Evolutionary conservation across 768 basidiomycete genomes (phyloP), one percentile per base, ranked within the genome.

Genomic region (Termitomyces sp.): DNA sequence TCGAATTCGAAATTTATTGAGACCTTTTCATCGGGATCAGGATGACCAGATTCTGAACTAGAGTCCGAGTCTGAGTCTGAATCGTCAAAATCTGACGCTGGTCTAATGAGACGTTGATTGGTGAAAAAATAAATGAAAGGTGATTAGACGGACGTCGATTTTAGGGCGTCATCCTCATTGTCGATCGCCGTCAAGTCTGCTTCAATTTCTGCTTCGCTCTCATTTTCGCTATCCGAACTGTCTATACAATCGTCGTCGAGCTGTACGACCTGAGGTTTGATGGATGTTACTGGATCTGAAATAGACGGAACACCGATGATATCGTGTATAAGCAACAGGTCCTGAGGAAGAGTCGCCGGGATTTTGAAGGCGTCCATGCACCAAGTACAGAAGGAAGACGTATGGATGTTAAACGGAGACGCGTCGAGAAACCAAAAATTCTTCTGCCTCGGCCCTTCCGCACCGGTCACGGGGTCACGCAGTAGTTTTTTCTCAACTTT

Each of bases 141-240:
- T 33, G 6, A 15, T 10, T 33, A 42, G 21, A 53, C 68, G 50
- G 46, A 70, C 65, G 38, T 21, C 53, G 26, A 19, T 50, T 62
- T 67, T 62, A 28, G 56, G 17, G 77, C 77, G 19, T 77, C 8
- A 14, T 45, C 75, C 19, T 78, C 80, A 23, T 72, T 71, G 6
- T 71, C 61, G 17, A 66, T 59, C 23, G 65, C 67, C 19, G 78
- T 74, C 30, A 87, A 76, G 57, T 78, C 78, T n/a, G 81, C 85
- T 59, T 85, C 86, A 45, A 89, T 83, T 66, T 90, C 90, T 40
- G 83, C 82, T 64, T 88, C 87, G 58, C 88, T 90, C 55, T 78
- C 82, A 40, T 69, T 70, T 45, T 81, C 81, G 57, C 65, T 71
- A 19, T 79, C 76, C 17, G 84, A 80, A 61, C 84, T 86, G 56